Evolutionary conservation across 768 basidiomycete genomes (phyloP), one percentile per base, ranked within the genome.

Genomic region (Phaffia tasmanica): DNA sequence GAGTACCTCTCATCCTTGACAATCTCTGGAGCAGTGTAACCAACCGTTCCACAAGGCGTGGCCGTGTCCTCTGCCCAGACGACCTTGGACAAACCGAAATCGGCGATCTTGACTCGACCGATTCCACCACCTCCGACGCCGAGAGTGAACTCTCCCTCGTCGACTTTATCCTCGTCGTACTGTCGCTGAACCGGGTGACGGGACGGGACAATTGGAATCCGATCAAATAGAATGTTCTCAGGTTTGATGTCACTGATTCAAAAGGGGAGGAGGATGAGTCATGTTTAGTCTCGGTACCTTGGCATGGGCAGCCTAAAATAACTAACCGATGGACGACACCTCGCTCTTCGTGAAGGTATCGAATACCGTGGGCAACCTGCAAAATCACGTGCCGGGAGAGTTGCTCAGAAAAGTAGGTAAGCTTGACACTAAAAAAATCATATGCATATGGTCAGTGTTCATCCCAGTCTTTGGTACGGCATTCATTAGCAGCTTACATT

Each of bases 21-120:
- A 69, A 99, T 99, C 78, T 99, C 95, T 6, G 95, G 95, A 7
- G 95, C 95, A 2, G 95, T 99, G 77, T 99, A 99, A 25, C 95
- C 95, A 42, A 99, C 94, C 2, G 95, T 99, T n/a, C 95, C 95
- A 73, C 95, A 99, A 25, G 95, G 95, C 18, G 95, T 99, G 88
- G 89, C 93, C 7, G 95, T 99, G 74, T 97, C 86, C 74, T 98
- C 95, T 74, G 94, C 87, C 95, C 95, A 99, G 4, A 99, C 90
- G 63, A 98, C 86, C 78, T 99, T 99, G 69, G 86, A 88, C 57
- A 99, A 80, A 46, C 95, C 95, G 73, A 99, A 99, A 76, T 99
- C 95, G 67, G 95, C 95, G 68, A 99, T 95, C 80, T 98, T 99
- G 76, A 99, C 92, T 50, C 85, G 85, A 8, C 95, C 95, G 70